Base-by-base conservation (phyloP, 768 basidiomycete genomes). In the Lactarius indigo region DNA sequence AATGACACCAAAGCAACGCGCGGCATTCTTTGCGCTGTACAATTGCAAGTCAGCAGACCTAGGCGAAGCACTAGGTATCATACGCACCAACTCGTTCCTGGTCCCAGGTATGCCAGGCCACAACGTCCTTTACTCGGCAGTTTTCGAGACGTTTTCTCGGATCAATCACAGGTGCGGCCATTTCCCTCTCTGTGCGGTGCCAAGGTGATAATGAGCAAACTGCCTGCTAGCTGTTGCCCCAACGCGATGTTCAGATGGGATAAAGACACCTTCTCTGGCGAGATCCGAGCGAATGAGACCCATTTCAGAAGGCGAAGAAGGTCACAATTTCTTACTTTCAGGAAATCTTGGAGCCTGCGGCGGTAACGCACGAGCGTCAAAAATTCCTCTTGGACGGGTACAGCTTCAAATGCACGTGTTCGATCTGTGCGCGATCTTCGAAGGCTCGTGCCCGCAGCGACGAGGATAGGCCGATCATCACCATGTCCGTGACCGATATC, bases 231-330 rank as follows among this genome's bases (percentile, higher is more conserved):
- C 47, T 73, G 72, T 57, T 63, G 72, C 30, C 72, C 72, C 18
- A 73, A 73, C 37, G 64, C 61, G n/a, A 61, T 58, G 26, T 65
- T 63, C 17, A 35, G 54, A 44, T 79, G 75, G 65, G 68, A 74
- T 60, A n/a, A 65, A 31, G 31, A 66, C 1, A 70, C 77, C 2
- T 75, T 80, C 64, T 77, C 76, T 1, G 68, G 70, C 41, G 68
- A 74, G 41, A 69, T 78, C 2, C 69, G 64, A 47, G 77, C 77
- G 0, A 58, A 58, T 70, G 26, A 71, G 75, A 1, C 64, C 71
- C 30, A 78, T 79, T 35, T 68, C 69, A 20, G 63, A 68, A 33
- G 75, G 74, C 15, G 77, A 79, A 69, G 75, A 79, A 79, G 64
- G 69, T 79, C 23, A 74, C 76, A 31, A 59, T 71, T 56, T 50